These are phyloP conservation scores for Brettanomyces custersianus DNA, from an alignment of 805 yeast species.

Conservation along the genomic window DNA sequence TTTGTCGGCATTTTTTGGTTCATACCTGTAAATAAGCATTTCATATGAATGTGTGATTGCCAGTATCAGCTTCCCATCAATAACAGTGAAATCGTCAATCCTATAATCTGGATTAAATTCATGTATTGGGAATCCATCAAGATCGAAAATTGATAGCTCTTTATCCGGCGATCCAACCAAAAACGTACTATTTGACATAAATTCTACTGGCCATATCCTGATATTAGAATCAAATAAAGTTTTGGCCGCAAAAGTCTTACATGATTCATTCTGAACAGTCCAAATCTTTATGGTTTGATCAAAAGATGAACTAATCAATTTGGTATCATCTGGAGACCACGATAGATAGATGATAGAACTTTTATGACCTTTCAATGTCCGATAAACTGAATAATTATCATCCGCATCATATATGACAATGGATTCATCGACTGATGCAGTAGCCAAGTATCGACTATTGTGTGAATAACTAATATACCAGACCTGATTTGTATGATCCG, in stretches of 20 bases:
- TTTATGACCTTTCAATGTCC: slow-evolving; percentile 33
- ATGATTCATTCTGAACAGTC: slow-evolving; percentile 7
- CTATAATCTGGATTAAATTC: slow-evolving; percentile 28
- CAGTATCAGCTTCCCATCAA: slow-evolving; percentile 52
- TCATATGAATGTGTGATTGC: slow-evolving; percentile 57
- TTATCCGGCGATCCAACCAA: slow-evolving; percentile 74
- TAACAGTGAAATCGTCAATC: slow-evolving; percentile 60
- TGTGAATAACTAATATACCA: slow-evolving; percentile 80
- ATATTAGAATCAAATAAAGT: slow-evolving; percentile 14
- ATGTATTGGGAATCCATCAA: slow-evolving; percentile 18
- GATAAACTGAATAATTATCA: slow-evolving; percentile 31
- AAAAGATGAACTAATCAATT: slow-evolving; percentile 61
- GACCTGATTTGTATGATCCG: slow-evolving; percentile 61
- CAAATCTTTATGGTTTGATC: slow-evolving; percentile 56
- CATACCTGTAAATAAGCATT: slow-evolving; percentile 48
- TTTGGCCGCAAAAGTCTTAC: slow-evolving; percentile 6
- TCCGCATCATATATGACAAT: slow-evolving; percentile 59
- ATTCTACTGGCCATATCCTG: slow-evolving; percentile 54
- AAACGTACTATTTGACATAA: slow-evolving; percentile 45
- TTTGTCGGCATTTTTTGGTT: too few species aligned
- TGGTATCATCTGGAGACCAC: slow-evolving; percentile 69
- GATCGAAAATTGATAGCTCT: slow-evolving; percentile 41
- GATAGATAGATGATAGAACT: slow-evolving; percentile 56
- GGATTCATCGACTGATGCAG: slow-evolving; percentile 62
- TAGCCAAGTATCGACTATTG: slow-evolving; percentile 65